A percentile compares a stretch with the other conserved stretches of the same genome.
Evolutionary conservation across 306 rosid genomes (phyloP).

Genomic region (Erythrophleum fordii): DNA sequence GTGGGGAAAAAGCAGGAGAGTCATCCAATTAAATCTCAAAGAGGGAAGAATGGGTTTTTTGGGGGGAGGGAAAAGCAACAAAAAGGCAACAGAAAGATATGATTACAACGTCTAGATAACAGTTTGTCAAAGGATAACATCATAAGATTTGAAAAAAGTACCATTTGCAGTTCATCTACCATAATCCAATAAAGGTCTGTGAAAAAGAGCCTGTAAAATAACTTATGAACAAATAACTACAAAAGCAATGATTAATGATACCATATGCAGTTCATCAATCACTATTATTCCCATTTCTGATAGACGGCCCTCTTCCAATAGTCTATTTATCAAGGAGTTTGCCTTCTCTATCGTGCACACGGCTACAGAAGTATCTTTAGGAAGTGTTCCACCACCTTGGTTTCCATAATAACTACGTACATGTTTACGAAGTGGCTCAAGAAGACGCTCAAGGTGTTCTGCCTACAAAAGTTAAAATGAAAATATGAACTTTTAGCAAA

Average conservation of each 20-base stretch:
- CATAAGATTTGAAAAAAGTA: not conserved
- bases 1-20: slow-evolving; percentile 43
- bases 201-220: slow-evolving; percentile 26
- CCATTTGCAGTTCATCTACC: slow-evolving; percentile 35
- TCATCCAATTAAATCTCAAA: slow-evolving; percentile 22
- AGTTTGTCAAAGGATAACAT: not conserved
- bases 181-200: slow-evolving; percentile 1
- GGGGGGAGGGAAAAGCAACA: not conserved
- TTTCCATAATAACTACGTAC: slow-evolving; percentile 97
- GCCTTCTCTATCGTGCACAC: slow-evolving; percentile 99
- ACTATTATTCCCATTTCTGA: slow-evolving; percentile 97
- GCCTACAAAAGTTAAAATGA: slow-evolving; percentile 64
- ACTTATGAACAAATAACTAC: slow-evolving; percentile 24
- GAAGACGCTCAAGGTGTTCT: slow-evolving; percentile 87
- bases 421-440: slow-evolving; percentile 91
- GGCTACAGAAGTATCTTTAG: slow-evolving; percentile 94
- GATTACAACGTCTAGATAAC: not conserved
- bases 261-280: slow-evolving; percentile 98
- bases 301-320: slow-evolving; percentile 91
- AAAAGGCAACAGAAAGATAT: not conserved
- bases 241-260: slow-evolving; percentile 42
- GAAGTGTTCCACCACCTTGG: slow-evolving; percentile 96
- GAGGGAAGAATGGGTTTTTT: not conserved
- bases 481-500: slow-evolving; percentile 14
- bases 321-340: slow-evolving; percentile 81